Evolutionary conservation across 768 basidiomycete genomes (phyloP), one percentile per base, ranked within the genome.

Genomic region (Tubosaeta sp.): DNA sequence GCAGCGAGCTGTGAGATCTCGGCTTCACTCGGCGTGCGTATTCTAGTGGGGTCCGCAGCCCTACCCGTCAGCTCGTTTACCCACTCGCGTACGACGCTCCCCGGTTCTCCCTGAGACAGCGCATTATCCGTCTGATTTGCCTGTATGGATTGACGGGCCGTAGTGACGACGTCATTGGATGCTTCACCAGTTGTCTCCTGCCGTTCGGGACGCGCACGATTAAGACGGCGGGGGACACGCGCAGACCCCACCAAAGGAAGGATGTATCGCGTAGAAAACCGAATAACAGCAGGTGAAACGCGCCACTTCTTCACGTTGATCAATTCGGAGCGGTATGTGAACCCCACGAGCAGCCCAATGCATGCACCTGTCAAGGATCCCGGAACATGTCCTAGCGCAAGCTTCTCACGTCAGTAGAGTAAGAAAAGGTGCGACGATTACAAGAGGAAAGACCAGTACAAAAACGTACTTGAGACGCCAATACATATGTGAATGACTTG

Each of bases 271-370:
- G 69, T 68, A 13, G 81, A 71, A 53, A 92, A 76, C 16, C 70
- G 64, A 35, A 86, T 73, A 8, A 87, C 54, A 6, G 74, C 68
- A 0, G 76, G 76, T 0, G 93, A 81, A 24, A 95, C 67, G 22
- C 93, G 83, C 73, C 90, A 94, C 3, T 78, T 68, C 61, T 94
- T 93, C 44, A 94, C 76, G 48, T 81, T 82, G 16, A 88, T 77
- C 14, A 92, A 62, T 63, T 94, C 91, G 8, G 91, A 86, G 34
- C 91, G 86, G 65, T 94, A 95, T 31, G 91, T 71, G 59, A 84
- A 81, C 1, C 93, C 91, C 6, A 80, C 71, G 9, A 87, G 55
- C 7, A 92, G 53, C 21, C 93, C 93, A 30, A 89, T 69, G 24
- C 76, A 54, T 1, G 86, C 78, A 3, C 81, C 77, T 1, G 80